Evolutionary conservation across 495 filamentous ascomycete genomes (phyloP), one percentile per base, ranked within the genome.

Genomic region (Cercophora sp.): DNA sequence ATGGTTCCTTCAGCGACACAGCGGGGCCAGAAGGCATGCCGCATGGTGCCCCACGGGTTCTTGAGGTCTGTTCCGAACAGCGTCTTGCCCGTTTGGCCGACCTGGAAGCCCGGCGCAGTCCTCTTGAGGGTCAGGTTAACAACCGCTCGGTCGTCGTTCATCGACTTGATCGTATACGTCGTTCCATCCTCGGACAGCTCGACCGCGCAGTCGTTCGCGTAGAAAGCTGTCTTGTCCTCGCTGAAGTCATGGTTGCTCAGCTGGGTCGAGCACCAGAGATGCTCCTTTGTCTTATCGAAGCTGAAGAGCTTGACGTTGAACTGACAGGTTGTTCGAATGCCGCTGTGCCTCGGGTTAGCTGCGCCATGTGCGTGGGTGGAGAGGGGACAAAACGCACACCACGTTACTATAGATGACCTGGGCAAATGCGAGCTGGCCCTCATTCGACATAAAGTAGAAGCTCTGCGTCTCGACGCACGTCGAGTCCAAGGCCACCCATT

Each of bases 381-480:
- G 24, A 31, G 39, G 8, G 5, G 35, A 48, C 39, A 54, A 29
- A 51, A 26, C 48, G 77, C 81, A 96, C 93, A 81, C 86, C 70
- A 98, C 88, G 70, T 96, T 98, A 73, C 87, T 96, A 80, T 96
- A 96, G 66, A 97, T 96, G 68, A 96, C 79, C 77, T 97, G 94
- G 45, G 79, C 82, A 69, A 96, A 78, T 5, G 79, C 89, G 56
- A 92, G 64, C 54, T 83, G 76, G 15, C 93, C 94, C 51, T 70
- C 77, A 52, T 96, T 87, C 40, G 86, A 74, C 75, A 85, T 85
- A 66, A 94, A 70, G 72, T 98, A 97, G 74, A 96, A 98, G 52
- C 80, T 89, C 73, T 96, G 87, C n/a, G 91, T 96, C 74, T 98
- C 93, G 51, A 96, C 93, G 64, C 80, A 85, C 54, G 93, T 97